Conservation (phyloP, 805 yeast species). For the Spathaspora gorwiae region DNA sequence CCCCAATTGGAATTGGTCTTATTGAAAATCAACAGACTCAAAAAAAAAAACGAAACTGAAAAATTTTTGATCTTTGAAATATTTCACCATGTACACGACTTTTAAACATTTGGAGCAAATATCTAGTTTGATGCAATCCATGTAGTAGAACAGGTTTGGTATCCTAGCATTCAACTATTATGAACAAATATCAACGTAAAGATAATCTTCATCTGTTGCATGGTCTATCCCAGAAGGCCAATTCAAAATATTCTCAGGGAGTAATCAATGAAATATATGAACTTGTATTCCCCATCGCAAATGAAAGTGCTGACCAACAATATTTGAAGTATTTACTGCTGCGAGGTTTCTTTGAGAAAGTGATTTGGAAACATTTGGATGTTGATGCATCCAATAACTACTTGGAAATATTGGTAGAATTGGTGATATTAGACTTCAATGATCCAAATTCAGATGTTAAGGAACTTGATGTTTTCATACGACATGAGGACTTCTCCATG, state of each 20-base stretch:
- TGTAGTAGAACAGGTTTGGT: too few species aligned
- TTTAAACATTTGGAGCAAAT: not conserved
- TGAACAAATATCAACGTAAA: not conserved
- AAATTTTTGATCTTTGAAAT: not conserved
- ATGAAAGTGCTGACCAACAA: not conserved
- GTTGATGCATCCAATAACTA: slow-evolving; percentile 38
- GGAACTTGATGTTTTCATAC: not conserved
- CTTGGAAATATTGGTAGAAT: slow-evolving; percentile 27
- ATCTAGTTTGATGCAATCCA: too few species aligned
- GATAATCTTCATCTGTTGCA: not conserved
- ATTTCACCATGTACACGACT: not conserved
- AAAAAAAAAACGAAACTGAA: not conserved
- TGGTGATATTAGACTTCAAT: slow-evolving; percentile 8
- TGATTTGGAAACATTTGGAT: slow-evolving; percentile 40
- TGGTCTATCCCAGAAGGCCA: not conserved
- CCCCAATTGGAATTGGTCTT: too few species aligned
- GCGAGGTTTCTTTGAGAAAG: slow-evolving; percentile 20
- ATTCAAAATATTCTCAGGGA: slow-evolving; percentile 10
- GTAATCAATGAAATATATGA: slow-evolving; percentile 15
- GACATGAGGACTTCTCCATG: not conserved
- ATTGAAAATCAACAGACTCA: not conserved
- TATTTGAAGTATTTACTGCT: slow-evolving; percentile 8
- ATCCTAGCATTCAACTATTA: not conserved
- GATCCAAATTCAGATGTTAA: not conserved
- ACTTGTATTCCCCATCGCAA: not conserved